Conservation (phyloP, 257 asterid genomes). For the Penstemon barbatus region DNA sequence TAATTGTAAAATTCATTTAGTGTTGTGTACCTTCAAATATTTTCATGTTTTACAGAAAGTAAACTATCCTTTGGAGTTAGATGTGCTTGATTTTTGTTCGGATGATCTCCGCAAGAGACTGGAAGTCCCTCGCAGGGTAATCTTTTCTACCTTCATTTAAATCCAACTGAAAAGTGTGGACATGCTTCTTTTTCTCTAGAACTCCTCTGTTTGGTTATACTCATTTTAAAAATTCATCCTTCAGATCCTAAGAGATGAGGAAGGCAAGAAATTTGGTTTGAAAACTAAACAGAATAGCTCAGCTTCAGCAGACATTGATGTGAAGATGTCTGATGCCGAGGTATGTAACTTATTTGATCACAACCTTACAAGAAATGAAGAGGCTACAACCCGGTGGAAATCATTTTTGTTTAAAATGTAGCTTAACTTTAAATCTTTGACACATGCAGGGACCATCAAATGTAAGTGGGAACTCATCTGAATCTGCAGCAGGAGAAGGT, state of each 20-base stretch:
- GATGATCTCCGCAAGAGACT: conserved; percentile 82
- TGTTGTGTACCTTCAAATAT: conserved; percentile 20
- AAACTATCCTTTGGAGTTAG: conserved; percentile 92
- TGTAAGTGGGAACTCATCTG: conserved; percentile 58
- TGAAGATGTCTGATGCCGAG: conserved; percentile 83
- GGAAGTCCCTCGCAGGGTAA: conserved; percentile 86
- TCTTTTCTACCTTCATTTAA: conserved; percentile 23
- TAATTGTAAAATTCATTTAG: neutral
- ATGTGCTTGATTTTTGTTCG: conserved; percentile 89
- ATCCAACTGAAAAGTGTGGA: conserved; percentile 5
- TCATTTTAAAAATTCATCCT: conserved; percentile 19
- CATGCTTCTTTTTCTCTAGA: conserved; percentile 12
- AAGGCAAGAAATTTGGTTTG: conserved; percentile 83
- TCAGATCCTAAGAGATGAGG: conserved; percentile 88
- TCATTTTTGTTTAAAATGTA: conserved; percentile 20
- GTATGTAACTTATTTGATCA: conserved; percentile 40
- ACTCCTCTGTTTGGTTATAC: conserved; percentile 13
- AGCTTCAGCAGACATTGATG: conserved; percentile 53
- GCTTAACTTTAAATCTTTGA: conserved; percentile 19
- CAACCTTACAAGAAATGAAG: conserved; percentile 7
- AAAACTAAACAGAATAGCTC: conserved; percentile 64
- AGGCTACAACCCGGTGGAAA: neutral
- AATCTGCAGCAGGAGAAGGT: conserved; percentile 67
- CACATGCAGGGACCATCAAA: conserved; percentile 72
- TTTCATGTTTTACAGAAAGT: conserved; percentile 68